A percentile compares a stretch with the other conserved stretches of the same genome.
These are phyloP conservation scores for Exophiala phaeomuriformis DNA, from an alignment of 2,329 filamentous ascomycete genomes.

Conservation along the genomic window DNA sequence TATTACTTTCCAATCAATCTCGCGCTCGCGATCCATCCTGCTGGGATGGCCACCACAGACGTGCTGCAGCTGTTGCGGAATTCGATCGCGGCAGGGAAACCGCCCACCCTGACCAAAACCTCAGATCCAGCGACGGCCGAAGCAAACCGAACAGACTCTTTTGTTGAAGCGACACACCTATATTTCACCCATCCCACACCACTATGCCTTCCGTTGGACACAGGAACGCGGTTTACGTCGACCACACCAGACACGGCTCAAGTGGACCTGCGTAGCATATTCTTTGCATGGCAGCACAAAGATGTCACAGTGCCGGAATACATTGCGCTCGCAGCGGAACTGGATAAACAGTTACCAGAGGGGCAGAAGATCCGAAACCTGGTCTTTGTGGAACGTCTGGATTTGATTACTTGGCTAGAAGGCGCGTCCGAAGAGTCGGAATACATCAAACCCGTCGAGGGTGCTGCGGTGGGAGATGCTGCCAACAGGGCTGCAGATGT, in stretches of 20 bases:
- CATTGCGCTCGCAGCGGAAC: conserved; percentile 69
- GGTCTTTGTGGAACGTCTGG: conserved; percentile 82
- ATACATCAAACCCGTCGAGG: conserved; percentile 77
- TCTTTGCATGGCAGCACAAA: conserved; percentile 92
- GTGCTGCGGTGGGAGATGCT: conserved; percentile 42
- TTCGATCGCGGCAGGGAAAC: conserved; percentile 63
- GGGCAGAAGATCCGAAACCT: conserved; percentile 72
- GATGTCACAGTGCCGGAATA: conserved; percentile 86
- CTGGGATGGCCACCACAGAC: conserved; percentile 57
- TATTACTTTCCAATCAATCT: background rate
- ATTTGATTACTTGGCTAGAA: conserved; percentile 88
- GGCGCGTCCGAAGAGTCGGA: conserved; percentile 85
- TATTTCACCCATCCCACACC: conserved; percentile 57
- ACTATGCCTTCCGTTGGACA: conserved; percentile 60
- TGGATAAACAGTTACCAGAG: conserved; percentile 65
- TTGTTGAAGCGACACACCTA: conserved; percentile 71
- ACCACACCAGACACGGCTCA: conserved; percentile 50
- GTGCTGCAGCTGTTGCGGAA: conserved; percentile 76
- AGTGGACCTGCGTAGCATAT: conserved; percentile 86
- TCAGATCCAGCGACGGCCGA: conserved; percentile 53
- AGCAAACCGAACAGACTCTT: conserved; percentile 53
- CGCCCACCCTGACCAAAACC: conserved; percentile 67
- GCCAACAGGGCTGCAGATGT: conserved; percentile 44
- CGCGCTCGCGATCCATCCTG: background rate
- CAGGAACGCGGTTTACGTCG: conserved; percentile 81